Evolutionary conservation across 495 filamentous ascomycete species (phyloP).

Genomic region (Penicillium cataractarum): DNA sequence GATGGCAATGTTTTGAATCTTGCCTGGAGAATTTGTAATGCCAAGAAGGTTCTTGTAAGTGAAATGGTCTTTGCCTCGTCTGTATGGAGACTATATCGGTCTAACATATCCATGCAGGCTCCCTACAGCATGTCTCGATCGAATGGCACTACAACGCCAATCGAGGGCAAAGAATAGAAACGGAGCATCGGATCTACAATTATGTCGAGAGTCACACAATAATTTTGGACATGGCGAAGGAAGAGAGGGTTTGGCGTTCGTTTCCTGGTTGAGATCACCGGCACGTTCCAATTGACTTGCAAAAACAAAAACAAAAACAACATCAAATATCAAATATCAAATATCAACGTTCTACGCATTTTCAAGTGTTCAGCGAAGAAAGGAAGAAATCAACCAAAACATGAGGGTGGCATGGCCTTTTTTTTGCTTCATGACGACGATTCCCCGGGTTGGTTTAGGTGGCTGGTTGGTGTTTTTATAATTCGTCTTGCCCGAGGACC

Average conservation of each 20-base stretch:
- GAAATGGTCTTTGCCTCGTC: background rate
- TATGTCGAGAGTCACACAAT: background rate
- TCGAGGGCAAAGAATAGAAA: conserved; percentile 31
- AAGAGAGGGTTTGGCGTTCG: background rate
- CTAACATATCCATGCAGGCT: conserved; percentile 33
- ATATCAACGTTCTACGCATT: background rate
- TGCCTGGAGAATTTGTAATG: conserved; percentile 93
- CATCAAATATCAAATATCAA: background rate
- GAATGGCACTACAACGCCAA: conserved; percentile 47
- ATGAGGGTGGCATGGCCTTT: background rate
- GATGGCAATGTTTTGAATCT: conserved; percentile 91
- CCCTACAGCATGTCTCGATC: conserved; percentile 53
- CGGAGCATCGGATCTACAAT: background rate
- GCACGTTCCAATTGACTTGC: background rate
- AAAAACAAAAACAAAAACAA: background rate
- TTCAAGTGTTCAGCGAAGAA: conserved; percentile 1
- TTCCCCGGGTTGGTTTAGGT: conserved; percentile 26
- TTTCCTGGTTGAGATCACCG: background rate
- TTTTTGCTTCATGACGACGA: conserved; percentile 11
- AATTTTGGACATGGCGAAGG: background rate
- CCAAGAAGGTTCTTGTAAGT: conserved; percentile 90
- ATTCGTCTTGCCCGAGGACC: conserved; percentile 12
- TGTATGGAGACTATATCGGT: background rate
- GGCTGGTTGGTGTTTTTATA: conserved; percentile 5
- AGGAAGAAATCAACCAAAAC: background rate